phyloP scores from a whole-genome alignment of 352 stramenopile species.

The Phytopythium vexans region DNA sequence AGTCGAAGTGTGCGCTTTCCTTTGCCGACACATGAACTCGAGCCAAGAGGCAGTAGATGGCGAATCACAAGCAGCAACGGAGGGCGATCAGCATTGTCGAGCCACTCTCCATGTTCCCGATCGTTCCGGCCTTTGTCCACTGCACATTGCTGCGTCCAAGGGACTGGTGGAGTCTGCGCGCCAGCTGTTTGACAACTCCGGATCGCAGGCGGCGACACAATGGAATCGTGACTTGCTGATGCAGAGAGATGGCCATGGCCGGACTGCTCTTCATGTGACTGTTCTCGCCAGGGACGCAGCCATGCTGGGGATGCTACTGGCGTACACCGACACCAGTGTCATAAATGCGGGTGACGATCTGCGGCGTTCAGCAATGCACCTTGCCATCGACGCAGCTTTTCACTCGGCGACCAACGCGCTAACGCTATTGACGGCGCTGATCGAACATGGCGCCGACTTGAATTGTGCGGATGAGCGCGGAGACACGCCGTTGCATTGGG shows the following conservation, averaged over 20 bases:
- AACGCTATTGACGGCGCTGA: slow-evolving; percentile 19
- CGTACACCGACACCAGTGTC: slow-evolving; percentile 8
- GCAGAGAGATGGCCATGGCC: slow-evolving; percentile 20
- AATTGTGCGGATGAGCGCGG: slow-evolving; percentile 58
- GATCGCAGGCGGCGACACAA: not conserved
- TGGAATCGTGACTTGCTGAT: slow-evolving; percentile 21
- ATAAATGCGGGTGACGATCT: slow-evolving; percentile 28
- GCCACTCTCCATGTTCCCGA: slow-evolving; percentile 27
- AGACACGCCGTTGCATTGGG: slow-evolving; percentile 68
- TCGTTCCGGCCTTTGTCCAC: slow-evolving; percentile 22
- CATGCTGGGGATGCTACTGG: slow-evolving; percentile 28
- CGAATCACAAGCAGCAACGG: not conserved
- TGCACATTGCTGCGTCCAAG: slow-evolving; percentile 42
- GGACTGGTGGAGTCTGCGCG: slow-evolving; percentile 53
- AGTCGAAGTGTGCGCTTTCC: slow-evolving; percentile 41
- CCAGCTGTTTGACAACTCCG: slow-evolving; percentile 20
- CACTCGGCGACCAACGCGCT: slow-evolving; percentile 10
- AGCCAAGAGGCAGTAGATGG: slow-evolving; percentile 9
- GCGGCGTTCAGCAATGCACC: slow-evolving; percentile 34
- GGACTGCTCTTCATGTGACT: slow-evolving; percentile 39
- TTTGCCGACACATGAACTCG: slow-evolving; percentile 29
- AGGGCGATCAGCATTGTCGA: not conserved
- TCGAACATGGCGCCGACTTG: slow-evolving; percentile 29
- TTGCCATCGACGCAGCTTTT: slow-evolving; percentile 26
- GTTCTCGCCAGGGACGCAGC: slow-evolving; percentile 29